These are phyloP conservation scores for Penicillium soppii DNA, from an alignment of 495 filamentous ascomycete species.

Conservation along the genomic window DNA sequence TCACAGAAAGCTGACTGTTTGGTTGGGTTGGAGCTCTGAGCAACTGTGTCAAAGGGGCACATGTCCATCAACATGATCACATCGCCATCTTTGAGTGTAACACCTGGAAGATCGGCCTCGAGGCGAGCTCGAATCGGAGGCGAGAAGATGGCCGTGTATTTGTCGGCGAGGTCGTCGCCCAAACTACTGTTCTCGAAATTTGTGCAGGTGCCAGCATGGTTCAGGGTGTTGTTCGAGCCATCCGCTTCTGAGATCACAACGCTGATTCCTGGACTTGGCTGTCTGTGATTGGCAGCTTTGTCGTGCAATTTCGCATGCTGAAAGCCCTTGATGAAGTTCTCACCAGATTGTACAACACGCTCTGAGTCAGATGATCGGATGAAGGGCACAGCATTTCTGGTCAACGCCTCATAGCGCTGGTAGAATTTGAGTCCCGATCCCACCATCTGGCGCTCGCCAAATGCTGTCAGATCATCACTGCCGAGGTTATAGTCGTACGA, in stretches of 20 bases:
- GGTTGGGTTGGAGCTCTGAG: constrained; percentile 35
- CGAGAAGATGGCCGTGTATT: constrained; percentile 57
- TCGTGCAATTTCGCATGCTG: constrained; percentile 55
- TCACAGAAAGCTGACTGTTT: constrained; percentile 63
- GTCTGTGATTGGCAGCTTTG: constrained; percentile 23
- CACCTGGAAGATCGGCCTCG: constrained; percentile 59
- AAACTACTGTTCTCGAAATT: constrained; percentile 53
- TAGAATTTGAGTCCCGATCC: constrained; percentile 75
- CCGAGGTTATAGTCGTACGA: constrained; percentile 72
- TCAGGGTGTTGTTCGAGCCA: constrained; percentile 73
- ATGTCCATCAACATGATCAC: constrained; percentile 77
- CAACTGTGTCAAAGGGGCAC: constrained; percentile 78
- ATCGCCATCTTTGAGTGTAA: constrained; percentile 56
- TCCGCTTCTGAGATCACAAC: constrained; percentile 63
- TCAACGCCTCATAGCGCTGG: constrained; percentile 60
- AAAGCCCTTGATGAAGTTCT: constrained; percentile 72
- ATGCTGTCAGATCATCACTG: constrained; percentile 68
- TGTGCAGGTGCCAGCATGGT: constrained; percentile 62
- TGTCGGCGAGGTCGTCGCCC: constrained; percentile 46
- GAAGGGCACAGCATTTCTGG: constrained; percentile 59
- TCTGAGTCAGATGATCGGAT: constrained; percentile 67
- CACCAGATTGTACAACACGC: constrained; percentile 71
- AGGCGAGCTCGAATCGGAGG: constrained; percentile 62
- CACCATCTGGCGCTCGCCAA: constrained; percentile 72
- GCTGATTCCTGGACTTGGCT: constrained; percentile 52